Conservation (phyloP, 306 rosid species). For the Albizia julibrissin region DNA sequence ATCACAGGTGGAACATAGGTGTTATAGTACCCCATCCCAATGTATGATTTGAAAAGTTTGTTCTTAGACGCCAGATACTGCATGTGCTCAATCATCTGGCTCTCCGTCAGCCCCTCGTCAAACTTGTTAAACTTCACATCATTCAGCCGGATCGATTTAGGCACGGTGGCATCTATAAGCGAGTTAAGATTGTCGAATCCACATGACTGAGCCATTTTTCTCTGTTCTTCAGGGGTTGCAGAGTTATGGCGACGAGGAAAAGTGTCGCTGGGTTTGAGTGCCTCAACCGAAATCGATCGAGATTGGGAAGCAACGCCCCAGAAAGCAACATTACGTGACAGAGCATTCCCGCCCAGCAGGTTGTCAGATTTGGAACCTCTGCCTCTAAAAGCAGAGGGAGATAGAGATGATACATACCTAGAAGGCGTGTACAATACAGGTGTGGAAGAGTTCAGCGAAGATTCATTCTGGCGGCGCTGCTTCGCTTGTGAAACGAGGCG, state of each 20-base stretch:
- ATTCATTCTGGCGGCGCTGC: constrained; percentile 60
- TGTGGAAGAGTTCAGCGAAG: constrained; percentile 50
- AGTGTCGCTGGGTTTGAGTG: constrained; percentile 85
- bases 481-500: constrained; percentile 83
- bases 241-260: constrained; percentile 97
- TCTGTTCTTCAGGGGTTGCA: constrained; percentile 82
- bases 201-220: constrained; percentile 62
- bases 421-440: constrained; percentile 63
- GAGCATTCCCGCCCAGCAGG: constrained; percentile 24
- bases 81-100: constrained; percentile 94
- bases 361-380: constrained; percentile 48
- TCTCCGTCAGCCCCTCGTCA: constrained; percentile 89
- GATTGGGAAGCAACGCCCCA: constrained; percentile 46
- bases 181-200: constrained; percentile 71
- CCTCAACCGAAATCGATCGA: constrained; percentile 84
- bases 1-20: constrained; percentile 93
- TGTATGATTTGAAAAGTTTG: constrained; percentile 70
- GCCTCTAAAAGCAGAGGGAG: constrained; percentile 49
- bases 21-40: constrained; percentile 97
- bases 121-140: constrained; percentile 73
- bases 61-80: constrained; percentile 73
- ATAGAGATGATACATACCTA: constrained; percentile 70
- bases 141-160: constrained; percentile 75
- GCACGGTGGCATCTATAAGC: constrained; percentile 89
- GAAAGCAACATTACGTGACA: constrained; percentile 35